Evolutionary conservation across 2,329 filamentous ascomycete genomes (phyloP).

Genomic region (Colletotrichum sp.): DNA sequence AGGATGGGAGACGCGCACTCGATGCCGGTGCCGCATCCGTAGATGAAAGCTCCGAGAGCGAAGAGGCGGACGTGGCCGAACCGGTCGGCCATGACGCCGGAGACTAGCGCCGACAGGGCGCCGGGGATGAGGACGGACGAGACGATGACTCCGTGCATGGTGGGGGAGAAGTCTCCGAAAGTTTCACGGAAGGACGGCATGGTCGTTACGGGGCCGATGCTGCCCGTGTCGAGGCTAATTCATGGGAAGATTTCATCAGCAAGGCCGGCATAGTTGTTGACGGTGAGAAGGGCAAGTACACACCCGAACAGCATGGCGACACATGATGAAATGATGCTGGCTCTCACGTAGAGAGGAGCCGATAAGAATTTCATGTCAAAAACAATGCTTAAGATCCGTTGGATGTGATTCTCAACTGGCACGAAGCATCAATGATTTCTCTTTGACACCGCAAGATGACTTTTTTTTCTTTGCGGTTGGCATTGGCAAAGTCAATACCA

Average conservation of each 20-base stretch:
- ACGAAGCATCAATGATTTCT: not conserved
- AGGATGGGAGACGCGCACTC: conserved; percentile 40
- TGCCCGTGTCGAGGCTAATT: conserved; percentile 46
- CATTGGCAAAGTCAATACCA: not conserved
- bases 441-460: not conserved
- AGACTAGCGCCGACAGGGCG: conserved; percentile 63
- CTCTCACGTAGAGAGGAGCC: conserved; percentile 31
- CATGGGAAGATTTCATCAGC: not conserved
- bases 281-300: not conserved
- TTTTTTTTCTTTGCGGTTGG: not conserved
- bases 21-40: conserved; percentile 55
- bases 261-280: not conserved
- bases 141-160: conserved; percentile 63
- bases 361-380: not conserved
- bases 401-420: not conserved
- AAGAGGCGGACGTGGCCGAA: conserved; percentile 61
- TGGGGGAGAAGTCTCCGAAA: conserved; percentile 58
- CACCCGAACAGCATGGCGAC: conserved; percentile 37
- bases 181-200: conserved; percentile 57
- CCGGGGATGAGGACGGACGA: conserved; percentile 65
- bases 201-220: conserved; percentile 63
- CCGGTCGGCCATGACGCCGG: conserved; percentile 57
- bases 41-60: conserved; percentile 53
- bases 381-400: rapidly evolving
- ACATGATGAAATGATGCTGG: conserved; percentile 32